These are phyloP conservation scores for Globisporangium megalacanthum DNA, from an alignment of 352 stramenopile genomes.

Conservation along the genomic window DNA sequence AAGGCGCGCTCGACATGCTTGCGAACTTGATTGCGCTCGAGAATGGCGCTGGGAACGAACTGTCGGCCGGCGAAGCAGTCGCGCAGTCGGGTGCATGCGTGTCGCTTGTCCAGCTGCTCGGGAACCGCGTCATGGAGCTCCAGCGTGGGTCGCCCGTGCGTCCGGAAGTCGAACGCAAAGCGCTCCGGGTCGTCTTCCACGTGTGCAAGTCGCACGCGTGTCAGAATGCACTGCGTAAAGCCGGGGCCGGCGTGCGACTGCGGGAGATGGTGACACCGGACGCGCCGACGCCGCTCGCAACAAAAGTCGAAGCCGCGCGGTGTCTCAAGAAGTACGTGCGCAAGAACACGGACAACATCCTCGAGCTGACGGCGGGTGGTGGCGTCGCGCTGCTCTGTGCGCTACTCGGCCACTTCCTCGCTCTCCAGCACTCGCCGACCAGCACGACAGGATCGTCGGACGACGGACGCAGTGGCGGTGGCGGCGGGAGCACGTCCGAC, in stretches of 20 bases:
- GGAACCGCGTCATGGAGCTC: constrained; percentile 48
- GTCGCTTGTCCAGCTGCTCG: constrained; percentile 57
- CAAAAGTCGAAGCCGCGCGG: constrained; percentile 58
- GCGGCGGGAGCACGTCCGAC: too few species aligned
- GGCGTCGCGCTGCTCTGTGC: constrained; percentile 48
- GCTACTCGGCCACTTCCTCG: constrained; percentile 52
- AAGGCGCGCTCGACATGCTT: constrained; percentile 64
- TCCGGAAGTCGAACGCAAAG: constrained; percentile 63
- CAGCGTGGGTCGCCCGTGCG: constrained; percentile 35
- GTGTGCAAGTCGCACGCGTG: constrained; percentile 58
- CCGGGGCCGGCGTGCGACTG: constrained; percentile 42
- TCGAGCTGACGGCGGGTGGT: constrained; percentile 49
- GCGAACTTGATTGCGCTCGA: constrained; percentile 69
- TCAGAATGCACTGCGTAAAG: constrained; percentile 62
- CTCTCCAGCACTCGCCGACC: constrained; percentile 21
- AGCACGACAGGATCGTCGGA: too few species aligned
- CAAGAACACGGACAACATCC: constrained; percentile 71
- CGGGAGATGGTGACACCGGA: constrained; percentile 53
- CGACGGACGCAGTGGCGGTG: too few species aligned
- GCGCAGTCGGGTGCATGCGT: constrained; percentile 49
- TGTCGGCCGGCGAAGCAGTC: constrained; percentile 58
- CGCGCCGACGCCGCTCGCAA: constrained; percentile 40
- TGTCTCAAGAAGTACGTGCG: constrained; percentile 70
- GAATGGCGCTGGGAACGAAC: constrained; percentile 63
- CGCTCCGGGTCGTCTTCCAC: constrained; percentile 69